Evolutionary conservation across 768 basidiomycete species (phyloP).

Genomic region (Kwoniella sp.): DNA sequence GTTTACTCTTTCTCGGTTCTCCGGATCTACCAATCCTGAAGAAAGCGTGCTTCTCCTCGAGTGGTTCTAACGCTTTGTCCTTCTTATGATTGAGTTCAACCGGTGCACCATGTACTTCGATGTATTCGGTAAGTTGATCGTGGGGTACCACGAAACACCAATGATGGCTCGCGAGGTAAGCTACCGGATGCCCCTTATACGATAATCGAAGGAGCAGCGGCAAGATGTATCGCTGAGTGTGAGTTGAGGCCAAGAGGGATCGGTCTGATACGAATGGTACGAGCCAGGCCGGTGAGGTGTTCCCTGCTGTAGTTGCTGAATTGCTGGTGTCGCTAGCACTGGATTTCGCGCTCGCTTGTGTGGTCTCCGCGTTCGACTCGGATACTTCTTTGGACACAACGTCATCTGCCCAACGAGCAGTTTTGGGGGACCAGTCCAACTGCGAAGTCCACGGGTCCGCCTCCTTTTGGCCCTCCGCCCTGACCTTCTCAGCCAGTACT

Average conservation of each 20-base stretch:
- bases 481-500: constrained; percentile 67
- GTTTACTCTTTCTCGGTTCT: constrained; percentile 28
- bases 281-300: constrained; percentile 22
- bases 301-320: background rate
- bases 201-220: constrained; percentile 70
- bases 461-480: constrained; percentile 62
- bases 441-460: constrained; percentile 83
- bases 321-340: background rate
- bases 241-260: constrained; percentile 20
- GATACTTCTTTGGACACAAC: background rate
- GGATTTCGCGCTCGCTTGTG: background rate
- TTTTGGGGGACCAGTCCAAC: constrained; percentile 92
- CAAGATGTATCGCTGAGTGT: constrained; percentile 60
- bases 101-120: constrained; percentile 36
- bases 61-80: constrained; percentile 26
- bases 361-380: background rate
- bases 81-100: constrained; percentile 30
- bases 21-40: constrained; percentile 33
- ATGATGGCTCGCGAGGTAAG: constrained; percentile 61
- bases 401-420: constrained; percentile 48
- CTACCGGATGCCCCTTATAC: constrained; percentile 66
- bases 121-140: constrained; percentile 14
- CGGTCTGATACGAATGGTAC: constrained; percentile 14
- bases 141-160: constrained; percentile 62
- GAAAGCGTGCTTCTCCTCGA: constrained; percentile 29